Percentiles rank a stretch among this genome's conserved stretches.
phyloP scores from a whole-genome alignment of 2,329 filamentous ascomycete species.

The Cladosporium sp. region DNA sequence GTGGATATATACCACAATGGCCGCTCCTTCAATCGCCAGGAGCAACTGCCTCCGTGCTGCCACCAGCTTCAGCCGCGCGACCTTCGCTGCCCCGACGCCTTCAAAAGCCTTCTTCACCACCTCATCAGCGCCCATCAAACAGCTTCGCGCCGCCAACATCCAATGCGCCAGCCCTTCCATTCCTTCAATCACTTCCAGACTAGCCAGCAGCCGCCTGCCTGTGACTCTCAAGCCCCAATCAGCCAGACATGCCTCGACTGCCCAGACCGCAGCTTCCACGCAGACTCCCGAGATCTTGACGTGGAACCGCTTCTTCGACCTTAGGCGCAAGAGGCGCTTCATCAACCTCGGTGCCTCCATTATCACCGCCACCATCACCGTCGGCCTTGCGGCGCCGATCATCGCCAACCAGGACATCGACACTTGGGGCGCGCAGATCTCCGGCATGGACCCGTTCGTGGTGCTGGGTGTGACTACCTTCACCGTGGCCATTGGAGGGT shows the following conservation, averaged over 20 bases:
- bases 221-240: neutral
- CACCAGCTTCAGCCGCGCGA: neutral
- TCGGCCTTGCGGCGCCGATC: slow-evolving; percentile 59
- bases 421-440: slow-evolving; percentile 57
- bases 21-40: slow-evolving; percentile 5
- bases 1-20: neutral
- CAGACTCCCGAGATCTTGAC: slow-evolving; percentile 35
- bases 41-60: slow-evolving; percentile 10
- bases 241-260: slow-evolving; percentile 7
- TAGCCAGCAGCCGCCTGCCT: neutral
- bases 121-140: slow-evolving; percentile 8
- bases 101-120: slow-evolving; percentile 12
- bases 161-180: neutral
- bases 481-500: slow-evolving; percentile 74
- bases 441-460: slow-evolving; percentile 84
- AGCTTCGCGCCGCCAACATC: neutral
- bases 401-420: slow-evolving; percentile 71
- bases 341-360: slow-evolving; percentile 78
- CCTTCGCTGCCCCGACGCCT: slow-evolving; percentile 4
- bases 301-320: slow-evolving; percentile 91
- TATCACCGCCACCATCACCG: slow-evolving; percentile 58
- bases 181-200: slow-evolving; percentile 1
- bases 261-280: neutral
- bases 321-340: slow-evolving; percentile 79
- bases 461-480: slow-evolving; percentile 77